Base-by-base conservation (phyloP, 176 grass and related monocot species). In the Olyra latifolia region DNA sequence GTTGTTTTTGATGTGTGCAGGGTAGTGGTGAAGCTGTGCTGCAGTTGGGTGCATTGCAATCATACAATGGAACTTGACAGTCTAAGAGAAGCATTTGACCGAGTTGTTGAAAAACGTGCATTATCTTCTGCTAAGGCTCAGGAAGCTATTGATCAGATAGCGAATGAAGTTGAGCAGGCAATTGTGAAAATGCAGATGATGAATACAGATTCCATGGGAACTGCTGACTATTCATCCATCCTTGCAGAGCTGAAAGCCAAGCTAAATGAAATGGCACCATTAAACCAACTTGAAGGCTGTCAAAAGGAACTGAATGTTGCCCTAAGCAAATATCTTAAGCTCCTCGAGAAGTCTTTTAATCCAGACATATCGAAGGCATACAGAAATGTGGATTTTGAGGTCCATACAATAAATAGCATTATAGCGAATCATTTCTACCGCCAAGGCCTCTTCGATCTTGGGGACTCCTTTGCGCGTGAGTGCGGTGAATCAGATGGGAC, bases 301-400 rank as follows among this genome's bases (percentile, higher is more conserved):
- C 96, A 93, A 55, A 98, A 91, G 75, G 92, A 95, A 58, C 56
- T 99, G 16, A 93, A 89, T 78, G 70, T 81, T 83, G 88, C 88
- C 11, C 62, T 98, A 4, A 85, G 65, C 61, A 98, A 88, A 85
- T 93, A 93, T 80, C 48, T 86, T 27, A 98, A 95, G 71, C 45
- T 91, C 32, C 65, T 95, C 5, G 96, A 98, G 61, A 98, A 93
- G 73, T 89, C 79, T 61, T 98, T 89, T 64, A 89, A 42, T 80
- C 53, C 92, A 75, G 92, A 98, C 76, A 86, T 93, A 75, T 98
- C 96, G 1, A 95, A 91, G 75, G 90, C 96, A 66, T 98, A 93
- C 70, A 80, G 86, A 83, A 89, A 98, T 71, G 83, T 95, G 28
- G 78, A 95, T 71, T 89, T 91, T 82, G 96, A 95, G 50, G 63